Evolutionary conservation across 495 filamentous ascomycete genomes (phyloP), one percentile per base, ranked within the genome.

Genomic region (Xylaria bambusicola): DNA sequence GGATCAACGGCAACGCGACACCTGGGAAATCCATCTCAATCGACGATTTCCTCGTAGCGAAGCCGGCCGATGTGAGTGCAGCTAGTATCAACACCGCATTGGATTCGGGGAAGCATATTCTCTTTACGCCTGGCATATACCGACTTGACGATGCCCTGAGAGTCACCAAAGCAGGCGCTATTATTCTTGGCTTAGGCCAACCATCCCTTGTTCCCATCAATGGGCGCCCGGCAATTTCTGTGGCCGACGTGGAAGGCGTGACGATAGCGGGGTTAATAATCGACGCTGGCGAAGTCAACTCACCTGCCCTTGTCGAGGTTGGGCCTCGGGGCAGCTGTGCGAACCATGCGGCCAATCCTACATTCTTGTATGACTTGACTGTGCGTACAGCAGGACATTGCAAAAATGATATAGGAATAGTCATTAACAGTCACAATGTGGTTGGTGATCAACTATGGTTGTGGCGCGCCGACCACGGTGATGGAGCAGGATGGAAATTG

Each of bases 241-340:
- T 69, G 15, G 66, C 59, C 33, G 66, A 71, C 46, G 68, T 71
- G 23, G 62, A 65, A 27, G 68, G 68, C 0, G 62, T 71, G 1
- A 71, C 68, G 15, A 59, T 71, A 20, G 68, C 68, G 15, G 68
- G 68, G n/a, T 55, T 71, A 12, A 71, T 71, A 20, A 63, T 71
- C 18, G 68, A 71, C 23, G 68, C 68, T 21, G 49, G 62, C 27
- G 51, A 64, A 51, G 24, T 59, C 3, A 60, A 26, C 6, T 69
- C 68, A 5, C 66, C 52, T 2, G 56, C 66, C 0, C 64, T 71
- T 5, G 17, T 71, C 36, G 68, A 71, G 20, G 48, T 71, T 21
- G 68, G 68, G 0, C 63, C 68, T 38, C 47, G 41, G 27, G 57
- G 52, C 15, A 65, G 66, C 21, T 58, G 38, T 13, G 56, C 51